These are phyloP conservation scores for Voacanga thouarsii DNA, from an alignment of 257 asterid species.

Conservation along the genomic window DNA sequence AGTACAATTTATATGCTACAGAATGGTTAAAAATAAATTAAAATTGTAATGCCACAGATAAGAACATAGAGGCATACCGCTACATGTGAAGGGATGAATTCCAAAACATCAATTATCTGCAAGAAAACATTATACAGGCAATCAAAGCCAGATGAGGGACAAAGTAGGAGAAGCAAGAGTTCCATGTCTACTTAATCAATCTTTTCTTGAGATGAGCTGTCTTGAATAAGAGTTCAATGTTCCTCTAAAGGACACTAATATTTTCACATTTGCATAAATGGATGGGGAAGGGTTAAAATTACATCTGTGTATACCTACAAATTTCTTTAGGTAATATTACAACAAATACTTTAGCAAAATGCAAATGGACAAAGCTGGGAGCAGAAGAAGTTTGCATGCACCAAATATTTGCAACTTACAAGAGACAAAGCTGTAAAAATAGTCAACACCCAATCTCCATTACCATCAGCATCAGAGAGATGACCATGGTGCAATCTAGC, in stretches of 20 bases:
- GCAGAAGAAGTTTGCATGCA: conserved; percentile 13
- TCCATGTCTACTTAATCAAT: neutral
- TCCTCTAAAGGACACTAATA: neutral
- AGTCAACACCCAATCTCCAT: conserved; percentile 97
- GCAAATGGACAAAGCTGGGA: neutral
- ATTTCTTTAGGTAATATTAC: neutral
- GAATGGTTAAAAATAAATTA: neutral
- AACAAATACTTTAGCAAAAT: neutral
- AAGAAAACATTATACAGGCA: conserved; percentile 21
- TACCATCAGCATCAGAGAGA: conserved; percentile 90
- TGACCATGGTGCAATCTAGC: conserved; percentile 95
- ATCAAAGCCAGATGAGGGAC: neutral
- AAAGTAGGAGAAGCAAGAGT: neutral
- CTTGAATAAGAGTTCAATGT: neutral
- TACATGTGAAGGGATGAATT: conserved; percentile 86
- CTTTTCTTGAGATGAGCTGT: neutral
- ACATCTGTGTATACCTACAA: neutral
- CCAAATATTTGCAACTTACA: conserved; percentile 43
- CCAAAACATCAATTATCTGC: conserved; percentile 96
- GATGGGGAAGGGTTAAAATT: neutral
- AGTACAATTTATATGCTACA: neutral
- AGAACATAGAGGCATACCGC: conserved; percentile 54
- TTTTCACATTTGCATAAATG: neutral
- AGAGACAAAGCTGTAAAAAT: conserved; percentile 87
- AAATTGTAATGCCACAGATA: neutral